phyloP scores from a whole-genome alignment of 1,139 yeast species.

The Hyphopichia wangnamkhiaoensis region DNA sequence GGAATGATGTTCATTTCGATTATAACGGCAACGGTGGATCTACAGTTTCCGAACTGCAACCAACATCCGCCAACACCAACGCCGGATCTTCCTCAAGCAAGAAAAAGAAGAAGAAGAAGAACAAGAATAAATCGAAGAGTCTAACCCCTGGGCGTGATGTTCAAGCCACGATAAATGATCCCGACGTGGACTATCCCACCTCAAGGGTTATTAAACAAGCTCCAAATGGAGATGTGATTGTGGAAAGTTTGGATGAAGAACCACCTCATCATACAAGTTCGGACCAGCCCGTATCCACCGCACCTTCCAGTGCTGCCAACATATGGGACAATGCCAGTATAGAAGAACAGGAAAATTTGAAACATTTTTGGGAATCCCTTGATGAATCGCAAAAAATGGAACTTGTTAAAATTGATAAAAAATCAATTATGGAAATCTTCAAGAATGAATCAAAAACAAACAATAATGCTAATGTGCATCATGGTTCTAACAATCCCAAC shows the following conservation, averaged over 20 bases:
- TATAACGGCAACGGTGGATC: conserved; percentile 24
- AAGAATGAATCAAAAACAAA: conserved; percentile 32
- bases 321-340: conserved; percentile 61
- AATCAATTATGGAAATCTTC: conserved; percentile 66
- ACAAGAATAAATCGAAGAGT: conserved; percentile 22
- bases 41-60: conserved; percentile 5
- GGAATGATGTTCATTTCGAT: conserved; percentile 64
- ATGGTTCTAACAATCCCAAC: conserved; percentile 10
- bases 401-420: conserved; percentile 68
- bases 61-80: conserved; percentile 20
- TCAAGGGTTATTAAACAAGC: conserved; percentile 73
- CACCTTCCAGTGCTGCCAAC: conserved; percentile 17
- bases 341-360: conserved; percentile 62
- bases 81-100: conserved; percentile 37
- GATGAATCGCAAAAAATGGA: conserved; percentile 60
- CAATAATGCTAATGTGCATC: conserved; percentile 7
- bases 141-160: conserved; percentile 15
- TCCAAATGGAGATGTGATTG: conserved; percentile 73
- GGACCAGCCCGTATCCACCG: conserved; percentile 6
- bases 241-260: conserved; percentile 48
- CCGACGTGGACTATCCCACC: conserved; percentile 67
- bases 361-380: conserved; percentile 71
- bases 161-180: conserved; percentile 53
- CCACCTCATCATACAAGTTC: conserved; percentile 15
- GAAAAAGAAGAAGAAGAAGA: conserved; percentile 39